Evolutionary conservation across 148 eudicot species (phyloP).

Genomic region (Agrostemma githago): DNA sequence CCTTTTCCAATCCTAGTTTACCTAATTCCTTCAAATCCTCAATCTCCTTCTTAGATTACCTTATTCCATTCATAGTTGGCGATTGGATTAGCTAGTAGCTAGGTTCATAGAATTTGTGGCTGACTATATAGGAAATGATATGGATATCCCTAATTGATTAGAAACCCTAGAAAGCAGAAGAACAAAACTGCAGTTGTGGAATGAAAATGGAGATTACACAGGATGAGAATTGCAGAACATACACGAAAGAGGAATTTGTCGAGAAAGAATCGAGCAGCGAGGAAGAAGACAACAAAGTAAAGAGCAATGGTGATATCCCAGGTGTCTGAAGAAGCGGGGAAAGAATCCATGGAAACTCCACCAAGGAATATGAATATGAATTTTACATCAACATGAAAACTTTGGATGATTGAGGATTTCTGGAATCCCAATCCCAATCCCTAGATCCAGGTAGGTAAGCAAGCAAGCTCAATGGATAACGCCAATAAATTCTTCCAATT

Average conservation of each 20-base stretch:
- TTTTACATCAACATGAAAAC: background rate
- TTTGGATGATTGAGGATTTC: background rate
- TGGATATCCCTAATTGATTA: background rate
- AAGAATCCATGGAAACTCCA: slow-evolving; percentile 44
- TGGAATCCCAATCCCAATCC: too few relatives aligned
- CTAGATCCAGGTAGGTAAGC: background rate
- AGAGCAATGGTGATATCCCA: slow-evolving; percentile 55
- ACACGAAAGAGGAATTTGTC: slow-evolving; percentile 76
- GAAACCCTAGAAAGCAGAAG: background rate
- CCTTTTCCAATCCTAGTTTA: too few relatives aligned
- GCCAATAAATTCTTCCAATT: background rate
- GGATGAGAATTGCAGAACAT: slow-evolving; percentile 24
- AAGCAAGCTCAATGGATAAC: background rate
- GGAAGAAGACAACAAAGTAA: slow-evolving; percentile 51
- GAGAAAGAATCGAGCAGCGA: slow-evolving; percentile 60
- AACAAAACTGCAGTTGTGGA: background rate
- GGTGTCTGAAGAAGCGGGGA: slow-evolving; percentile 38
- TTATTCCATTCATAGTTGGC: too few relatives aligned
- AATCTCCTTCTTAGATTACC: too few relatives aligned
- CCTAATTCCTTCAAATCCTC: too few relatives aligned
- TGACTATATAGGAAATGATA: too few relatives aligned
- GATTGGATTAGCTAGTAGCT: background rate
- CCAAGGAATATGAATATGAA: background rate
- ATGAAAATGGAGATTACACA: background rate
- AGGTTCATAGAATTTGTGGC: too few relatives aligned